Base-by-base conservation (phyloP, 2,329 filamentous ascomycete species). In the Monosporascus sp. region DNA sequence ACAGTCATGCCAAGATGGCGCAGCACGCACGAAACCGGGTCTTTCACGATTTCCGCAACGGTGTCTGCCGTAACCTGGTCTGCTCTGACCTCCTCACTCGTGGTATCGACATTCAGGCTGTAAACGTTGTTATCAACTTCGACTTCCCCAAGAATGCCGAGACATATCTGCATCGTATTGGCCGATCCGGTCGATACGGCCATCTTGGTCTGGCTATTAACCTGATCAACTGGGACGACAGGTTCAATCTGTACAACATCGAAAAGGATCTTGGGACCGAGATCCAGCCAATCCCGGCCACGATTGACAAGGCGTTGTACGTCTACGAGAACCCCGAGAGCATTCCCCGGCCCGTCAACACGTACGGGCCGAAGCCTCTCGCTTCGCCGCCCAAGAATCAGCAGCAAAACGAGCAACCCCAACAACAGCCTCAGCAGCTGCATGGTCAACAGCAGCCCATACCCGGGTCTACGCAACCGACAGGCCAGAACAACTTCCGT, bases 121-220 rank as follows among this genome's bases (percentile, higher is more conserved):
- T 99, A 68, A 99, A 99, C 65, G 94, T 99, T 52, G 94, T 99
- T 69, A 99, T 99, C 83, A 99, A 99, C 78, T 99, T 99, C 67
- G 94, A 99, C 68, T 99, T 99, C 72, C 94, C 94, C 52, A 99
- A 99, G 78, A 99, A 99, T 66, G 95, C 94, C 17, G 94, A 99
- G 76, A 99, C 94, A 0, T 99, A 99, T 69, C 85, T 99, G 54
- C 94, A 99, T 76, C 91, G 94, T 63, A 99, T 99, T 69, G 94
- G 94, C 78, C 90, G 94, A 69, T 99, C 94, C 50, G 94, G 94
- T 62, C 90, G 94, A 61, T 99, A 96, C 70, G 94, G 94, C 61
- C 94, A 99, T 75, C 82, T 97, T 67, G 94, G 94, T 82, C 79
- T 99, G 62, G 95, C 95, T 59, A 99, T 99, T 70, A 99, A 99